Evolutionary conservation across 192 early-diverging fungal genomes (phyloP), one percentile per base, ranked within the genome.

Genomic region (Coemansia sp.): DNA sequence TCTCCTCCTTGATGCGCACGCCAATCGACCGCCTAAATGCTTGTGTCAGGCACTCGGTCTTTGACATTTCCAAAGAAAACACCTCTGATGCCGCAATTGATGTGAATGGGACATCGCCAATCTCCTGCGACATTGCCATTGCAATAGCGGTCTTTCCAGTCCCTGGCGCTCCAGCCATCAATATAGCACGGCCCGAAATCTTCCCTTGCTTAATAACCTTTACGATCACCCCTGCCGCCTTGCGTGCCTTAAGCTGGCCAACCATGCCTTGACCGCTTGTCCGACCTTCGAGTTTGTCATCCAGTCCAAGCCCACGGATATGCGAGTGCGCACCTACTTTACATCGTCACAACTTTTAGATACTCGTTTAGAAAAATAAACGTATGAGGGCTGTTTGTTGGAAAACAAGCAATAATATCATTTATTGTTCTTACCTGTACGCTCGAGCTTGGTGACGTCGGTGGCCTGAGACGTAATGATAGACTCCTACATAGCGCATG

Each of bases 111-210:
- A 98, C 95, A 47, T 98, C 97, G 28, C 97, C 97, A 4, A 99
- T 85, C 19, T 94, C 91, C 73, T 92, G 94, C 30, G 94, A 92
- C 91, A 96, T 96, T 19, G 93, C 97, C 96, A 98, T 98, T 10
- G 97, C 97, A 75, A 99, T 98, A 29, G 97, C 97, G 1, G 97
- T 99, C 84, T 99, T 99, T 67, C 97, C 97, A 5, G 97, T 97
- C 44, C 93, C 94, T 5, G 97, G 97, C n/a, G 94, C 90, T 19
- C 97, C 97, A 27, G 97, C 97, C 90, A 99, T 97, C 63, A 99
- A 81, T 37, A 99, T 90, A 10, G 97, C 94, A 10, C 97, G 86
- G 45, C 97, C 97, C 29, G 96, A 94, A 74, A 96, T 98, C 70
- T 95, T 94, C 10, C 97, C 97, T 52, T 98, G 92, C 79, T 98